A percentile compares a stretch with the other conserved stretches of the same genome.
These are phyloP conservation scores for Yamadazyma atlantica DNA, from an alignment of 1,139 yeast genomes.

Conservation along the genomic window DNA sequence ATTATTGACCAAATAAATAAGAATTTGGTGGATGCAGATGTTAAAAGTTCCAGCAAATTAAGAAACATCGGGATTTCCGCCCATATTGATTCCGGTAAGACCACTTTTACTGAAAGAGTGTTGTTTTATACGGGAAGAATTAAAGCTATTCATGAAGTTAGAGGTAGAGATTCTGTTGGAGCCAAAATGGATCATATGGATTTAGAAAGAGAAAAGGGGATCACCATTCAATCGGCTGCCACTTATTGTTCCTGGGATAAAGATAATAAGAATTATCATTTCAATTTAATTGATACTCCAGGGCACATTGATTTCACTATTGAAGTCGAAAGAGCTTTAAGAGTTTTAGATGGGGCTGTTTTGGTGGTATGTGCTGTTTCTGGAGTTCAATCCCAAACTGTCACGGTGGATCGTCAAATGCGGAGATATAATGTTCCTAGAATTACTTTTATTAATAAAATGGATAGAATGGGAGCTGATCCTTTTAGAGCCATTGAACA, in stretches of 20 bases:
- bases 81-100: constrained; percentile 80
- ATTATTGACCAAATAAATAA: constrained; percentile 59
- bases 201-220: constrained; percentile 94
- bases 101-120: constrained; percentile 95
- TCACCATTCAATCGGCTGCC: constrained; percentile 97
- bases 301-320: constrained; percentile 98
- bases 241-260: constrained; percentile 97
- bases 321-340: constrained; percentile 95
- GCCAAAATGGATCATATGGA: constrained; percentile 96
- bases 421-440: constrained; percentile 97
- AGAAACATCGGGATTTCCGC: constrained; percentile 98
- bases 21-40: constrained; percentile 58
- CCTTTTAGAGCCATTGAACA: constrained; percentile 96
- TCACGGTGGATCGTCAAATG: constrained; percentile 98
- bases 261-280: constrained; percentile 67
- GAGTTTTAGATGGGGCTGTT: constrained; percentile 98
- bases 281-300: constrained; percentile 94
- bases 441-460: constrained; percentile 91
- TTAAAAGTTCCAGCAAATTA: constrained; percentile 53
- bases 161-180: constrained; percentile 97
- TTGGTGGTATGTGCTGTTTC: constrained; percentile 97
- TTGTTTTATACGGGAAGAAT: constrained; percentile 95
- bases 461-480: constrained; percentile 98
- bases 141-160: constrained; percentile 95
- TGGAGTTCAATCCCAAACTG: constrained; percentile 98